Evolutionary conservation across 352 stramenopile species (phyloP).

Genomic region (Thalassiosira allenii): DNA sequence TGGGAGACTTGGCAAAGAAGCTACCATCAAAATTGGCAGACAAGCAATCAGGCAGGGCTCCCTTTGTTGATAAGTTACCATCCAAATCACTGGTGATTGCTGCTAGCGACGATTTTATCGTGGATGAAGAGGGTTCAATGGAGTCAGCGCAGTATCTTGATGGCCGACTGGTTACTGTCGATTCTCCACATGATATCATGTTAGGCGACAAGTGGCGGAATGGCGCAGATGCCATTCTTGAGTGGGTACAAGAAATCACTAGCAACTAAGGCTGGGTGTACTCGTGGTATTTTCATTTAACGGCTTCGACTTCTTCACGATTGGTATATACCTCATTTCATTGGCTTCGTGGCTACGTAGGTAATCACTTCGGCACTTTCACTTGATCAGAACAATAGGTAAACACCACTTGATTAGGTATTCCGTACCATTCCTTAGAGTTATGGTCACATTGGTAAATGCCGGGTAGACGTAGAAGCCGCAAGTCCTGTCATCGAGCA

Average conservation of each 20-base stretch:
- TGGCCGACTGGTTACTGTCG: constrained; percentile 61
- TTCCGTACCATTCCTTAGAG: no score
- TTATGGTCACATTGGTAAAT: no score
- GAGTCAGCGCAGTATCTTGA: constrained; percentile 82
- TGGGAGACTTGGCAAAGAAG: constrained; percentile 74
- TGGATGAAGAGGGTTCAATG: constrained; percentile 76
- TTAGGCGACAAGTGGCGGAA: constrained; percentile 78
- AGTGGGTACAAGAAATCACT: constrained; percentile 65
- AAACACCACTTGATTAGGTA: no score
- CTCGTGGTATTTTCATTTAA: no score
- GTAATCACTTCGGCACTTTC: no score
- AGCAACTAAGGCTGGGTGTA: no score
- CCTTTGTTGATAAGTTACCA: constrained; percentile 63
- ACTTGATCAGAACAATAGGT: no score
- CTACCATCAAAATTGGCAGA: constrained; percentile 65
- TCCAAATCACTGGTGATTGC: constrained; percentile 75
- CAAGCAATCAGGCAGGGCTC: constrained; percentile 57
- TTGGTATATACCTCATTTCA: no score
- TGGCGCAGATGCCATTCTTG: constrained; percentile 71
- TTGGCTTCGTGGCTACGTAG: no score
- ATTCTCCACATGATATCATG: constrained; percentile 87
- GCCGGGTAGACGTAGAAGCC: no score
- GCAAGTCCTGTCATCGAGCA: no score
- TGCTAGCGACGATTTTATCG: constrained; percentile 81
- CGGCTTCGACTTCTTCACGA: no score